Evolutionary conservation across 2,329 filamentous ascomycete species (phyloP), one percentile per base, ranked within the genome.

Genomic region (Aspergillus arachidicola): DNA sequence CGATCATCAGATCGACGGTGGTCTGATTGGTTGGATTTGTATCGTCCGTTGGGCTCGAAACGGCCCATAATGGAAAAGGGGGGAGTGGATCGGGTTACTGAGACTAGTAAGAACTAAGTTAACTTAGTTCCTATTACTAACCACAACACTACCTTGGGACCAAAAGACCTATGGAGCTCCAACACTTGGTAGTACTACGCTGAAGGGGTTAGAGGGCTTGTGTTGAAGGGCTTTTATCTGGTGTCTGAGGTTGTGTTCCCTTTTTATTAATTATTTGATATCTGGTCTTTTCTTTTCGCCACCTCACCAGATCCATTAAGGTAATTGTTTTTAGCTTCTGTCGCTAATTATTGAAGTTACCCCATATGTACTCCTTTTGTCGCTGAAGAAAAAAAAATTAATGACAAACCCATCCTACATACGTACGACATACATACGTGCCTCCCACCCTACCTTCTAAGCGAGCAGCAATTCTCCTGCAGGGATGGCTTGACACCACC

Each of bases 1-100:
- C 59, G 66, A 68, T 68, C 66, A 66, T 68, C 64, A 65, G 66
- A 68, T 68, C 66, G 66, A 68, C 64, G 57, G 57, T 58, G 54
- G 57, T 53, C 59, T 66, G 60, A 64, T 68, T 68, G 66, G 66
- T 28, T 58, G 53, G 61, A 14, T 46, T 23, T 28, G 56, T 30
- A 58, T 45, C 32, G 45, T 58, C 57, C 43, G 57, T 36, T 34
- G 57, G 57, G 43, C 45, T 63, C 61, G 57, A 63, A 65, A 65
- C 63, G 57, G 63, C 46, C 57, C 26, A 51, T 58, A 34, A 51
- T 51, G 28, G 61, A 48, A 61, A 63, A 65, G 55, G 61, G 60
- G 61, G 51, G 58, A 63, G 50, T 45, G 36, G 38, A 56, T 23
- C 10, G 10, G 10, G 10, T 38, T 36, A 9, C 30, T 55, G 23